A percentile compares a stretch with the other conserved stretches of the same genome.
Evolutionary conservation across 768 basidiomycete species (phyloP).

Genomic region (Ramaria sp.): DNA sequence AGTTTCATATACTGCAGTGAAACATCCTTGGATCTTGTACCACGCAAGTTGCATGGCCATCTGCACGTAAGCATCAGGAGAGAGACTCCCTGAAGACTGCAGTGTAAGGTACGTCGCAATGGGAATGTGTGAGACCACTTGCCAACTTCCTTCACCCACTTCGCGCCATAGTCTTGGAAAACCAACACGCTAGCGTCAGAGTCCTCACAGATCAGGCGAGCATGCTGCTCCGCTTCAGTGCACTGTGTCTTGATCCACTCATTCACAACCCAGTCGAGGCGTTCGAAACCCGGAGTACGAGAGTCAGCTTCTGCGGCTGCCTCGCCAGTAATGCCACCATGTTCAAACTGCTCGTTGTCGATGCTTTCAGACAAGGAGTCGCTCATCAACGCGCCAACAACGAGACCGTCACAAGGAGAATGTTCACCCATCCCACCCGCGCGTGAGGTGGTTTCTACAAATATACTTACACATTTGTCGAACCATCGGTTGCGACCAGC

Average conservation of each 20-base stretch:
- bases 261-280: slow-evolving; percentile 70
- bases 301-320: slow-evolving; percentile 9
- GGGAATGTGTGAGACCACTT: slow-evolving; percentile 17
- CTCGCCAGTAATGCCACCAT: slow-evolving; percentile 2
- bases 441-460: slow-evolving; percentile 77
- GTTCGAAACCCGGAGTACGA: slow-evolving; percentile 35
- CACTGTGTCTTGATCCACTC: slow-evolving; percentile 47
- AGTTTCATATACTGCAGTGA: slow-evolving; percentile 91
- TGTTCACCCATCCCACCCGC: slow-evolving; percentile 88
- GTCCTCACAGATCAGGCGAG: slow-evolving; percentile 50
- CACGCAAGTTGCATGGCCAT: slow-evolving; percentile 89
- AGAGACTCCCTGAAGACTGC: slow-evolving; percentile 31
- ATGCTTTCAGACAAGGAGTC: slow-evolving; percentile 67
- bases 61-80: slow-evolving; percentile 83
- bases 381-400: slow-evolving; percentile 80
- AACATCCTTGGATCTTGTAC: slow-evolving; percentile 63
- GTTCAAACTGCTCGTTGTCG: slow-evolving; percentile 34
- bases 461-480: slow-evolving; percentile 77
- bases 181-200: slow-evolving; percentile 79
- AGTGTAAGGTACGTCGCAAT: not conserved
- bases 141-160: slow-evolving; percentile 80
- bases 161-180: slow-evolving; percentile 73
- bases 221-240: slow-evolving; percentile 43
- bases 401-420: slow-evolving; percentile 80
- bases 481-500: slow-evolving; percentile 76